Percentiles rank a stretch among this genome's conserved stretches.
phyloP scores from a whole-genome alignment of 1,139 yeast genomes.

The Petasospora fabianii region DNA sequence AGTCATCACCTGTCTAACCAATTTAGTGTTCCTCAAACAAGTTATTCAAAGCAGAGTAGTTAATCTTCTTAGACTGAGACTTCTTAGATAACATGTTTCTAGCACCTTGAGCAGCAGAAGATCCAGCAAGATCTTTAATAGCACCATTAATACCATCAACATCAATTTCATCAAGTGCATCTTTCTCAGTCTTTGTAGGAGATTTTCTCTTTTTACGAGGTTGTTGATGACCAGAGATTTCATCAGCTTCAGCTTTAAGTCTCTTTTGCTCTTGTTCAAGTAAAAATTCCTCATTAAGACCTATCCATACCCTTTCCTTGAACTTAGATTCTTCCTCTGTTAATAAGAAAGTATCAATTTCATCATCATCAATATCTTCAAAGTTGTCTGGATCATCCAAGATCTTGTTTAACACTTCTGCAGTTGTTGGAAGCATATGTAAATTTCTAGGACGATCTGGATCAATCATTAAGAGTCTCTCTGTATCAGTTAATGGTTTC shows the following conservation, averaged over 20 bases:
- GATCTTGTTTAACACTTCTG: slow-evolving; percentile 47
- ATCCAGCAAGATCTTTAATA: slow-evolving; percentile 38
- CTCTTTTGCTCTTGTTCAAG: slow-evolving; percentile 83
- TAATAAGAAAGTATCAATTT: slow-evolving; percentile 56
- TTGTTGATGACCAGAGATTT: slow-evolving; percentile 66
- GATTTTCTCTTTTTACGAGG: slow-evolving; percentile 34
- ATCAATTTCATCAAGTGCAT: slow-evolving; percentile 28
- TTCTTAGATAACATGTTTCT: slow-evolving; percentile 65
- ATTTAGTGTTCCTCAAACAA: slow-evolving; percentile 42
- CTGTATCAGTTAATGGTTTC: slow-evolving; percentile 1
- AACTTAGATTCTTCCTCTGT: slow-evolving; percentile 61
- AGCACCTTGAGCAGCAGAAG: slow-evolving; percentile 78
- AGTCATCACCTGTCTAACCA: too few species aligned
- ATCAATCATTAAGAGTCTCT: not conserved
- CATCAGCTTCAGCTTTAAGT: slow-evolving; percentile 83
- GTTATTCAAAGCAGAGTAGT: slow-evolving; percentile 71
- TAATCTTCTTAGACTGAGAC: slow-evolving; percentile 80
- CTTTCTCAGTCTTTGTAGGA: slow-evolving; percentile 28
- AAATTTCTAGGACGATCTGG: slow-evolving; percentile 23
- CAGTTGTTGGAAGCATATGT: slow-evolving; percentile 48
- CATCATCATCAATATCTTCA: slow-evolving; percentile 81
- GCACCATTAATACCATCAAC: slow-evolving; percentile 32
- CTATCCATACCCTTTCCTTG: slow-evolving; percentile 85
- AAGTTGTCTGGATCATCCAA: slow-evolving; percentile 59
- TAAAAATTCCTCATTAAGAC: slow-evolving; percentile 80